Conservation (phyloP, 1,139 yeast genomes). For the Candida dubliniensis region DNA sequence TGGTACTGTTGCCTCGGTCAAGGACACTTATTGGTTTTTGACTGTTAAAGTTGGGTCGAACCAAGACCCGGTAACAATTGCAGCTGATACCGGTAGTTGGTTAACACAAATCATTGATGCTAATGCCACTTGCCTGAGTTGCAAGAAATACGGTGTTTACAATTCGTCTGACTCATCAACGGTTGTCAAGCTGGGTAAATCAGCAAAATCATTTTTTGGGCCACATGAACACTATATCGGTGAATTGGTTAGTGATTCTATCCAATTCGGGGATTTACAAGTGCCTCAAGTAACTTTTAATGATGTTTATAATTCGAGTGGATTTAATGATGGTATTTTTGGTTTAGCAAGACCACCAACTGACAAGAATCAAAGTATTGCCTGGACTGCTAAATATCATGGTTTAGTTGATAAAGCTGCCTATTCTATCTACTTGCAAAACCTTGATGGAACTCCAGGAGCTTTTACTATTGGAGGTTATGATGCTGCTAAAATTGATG, state of each 20-base stretch:
- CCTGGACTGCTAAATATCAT: slow-evolving; percentile 1
- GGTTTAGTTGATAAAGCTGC: slow-evolving; percentile 6
- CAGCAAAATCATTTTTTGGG: neutral
- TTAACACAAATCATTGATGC: neutral
- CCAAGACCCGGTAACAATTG: neutral
- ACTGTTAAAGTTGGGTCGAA: slow-evolving; percentile 3
- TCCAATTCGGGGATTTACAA: neutral
- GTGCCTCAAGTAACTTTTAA: slow-evolving; percentile 1
- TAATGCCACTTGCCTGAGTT: neutral
- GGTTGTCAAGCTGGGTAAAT: neutral
- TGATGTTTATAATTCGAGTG: slow-evolving; percentile 3
- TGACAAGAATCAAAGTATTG: neutral
- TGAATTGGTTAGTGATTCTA: neutral
- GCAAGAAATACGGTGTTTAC: neutral
- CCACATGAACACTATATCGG: neutral
- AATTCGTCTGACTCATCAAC: slow-evolving; percentile 2
- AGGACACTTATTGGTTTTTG: neutral
- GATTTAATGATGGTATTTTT: slow-evolving; percentile 1
- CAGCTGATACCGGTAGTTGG: slow-evolving; percentile 4
- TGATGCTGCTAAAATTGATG: slow-evolving; percentile 6
- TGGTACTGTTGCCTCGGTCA: neutral
- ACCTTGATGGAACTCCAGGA: slow-evolving; percentile 5
- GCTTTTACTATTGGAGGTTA: slow-evolving; percentile 7
- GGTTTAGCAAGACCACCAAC: slow-evolving; percentile 2
- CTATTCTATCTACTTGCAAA: slow-evolving; percentile 3